Evolutionary conservation across 2,329 filamentous ascomycete genomes (phyloP), one percentile per base, ranked within the genome.

Genomic region (Fusarium setosum): DNA sequence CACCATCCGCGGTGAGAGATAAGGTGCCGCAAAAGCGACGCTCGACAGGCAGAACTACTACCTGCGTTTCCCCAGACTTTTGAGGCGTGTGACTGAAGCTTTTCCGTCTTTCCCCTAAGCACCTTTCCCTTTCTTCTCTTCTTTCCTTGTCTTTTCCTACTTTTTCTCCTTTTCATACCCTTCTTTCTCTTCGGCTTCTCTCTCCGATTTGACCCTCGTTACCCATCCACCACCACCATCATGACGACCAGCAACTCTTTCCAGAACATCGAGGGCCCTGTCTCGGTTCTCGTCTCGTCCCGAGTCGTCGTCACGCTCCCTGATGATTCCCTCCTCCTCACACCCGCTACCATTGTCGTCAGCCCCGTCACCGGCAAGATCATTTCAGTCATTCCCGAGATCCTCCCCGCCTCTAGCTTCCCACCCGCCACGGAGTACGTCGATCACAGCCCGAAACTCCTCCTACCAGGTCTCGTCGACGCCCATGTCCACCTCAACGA

Each of bases 401-500:
- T 97, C 49, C 84, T 97, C n/a, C 92, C 93, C 1, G 75, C 81
- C n/a, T 86, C 87, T 6, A 86, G 88, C 38, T 97, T 98, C 76
- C 91, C 94, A 1, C 74, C 84, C 0, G 88, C 87, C 35, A 89
- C 90, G 8, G 83, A 84, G 6, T 98, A 98, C 78, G 85, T 88
- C 69, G 90, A 99, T 82, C 90, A 97, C 80, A 93, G 92, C 20
- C 93, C 95, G 11, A 87, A 90, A 77, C 85, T 98, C 44, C 83
- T 99, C 35, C 85, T 98, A 31, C 96, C 96, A 0, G 96, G 96
- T 18, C 84, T 99, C 26, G 95, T 99, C 17, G 96, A 99, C 77
- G 95, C 96, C 32, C 96, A 99, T 77, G 96, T 99, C 34, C 96
- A 99, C 81, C 88, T 98, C 71, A 98, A 98, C 74, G 96, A 99